Conservation (phyloP, 352 stramenopile species). For the Globisporangium rhizosaccharum region DNA sequence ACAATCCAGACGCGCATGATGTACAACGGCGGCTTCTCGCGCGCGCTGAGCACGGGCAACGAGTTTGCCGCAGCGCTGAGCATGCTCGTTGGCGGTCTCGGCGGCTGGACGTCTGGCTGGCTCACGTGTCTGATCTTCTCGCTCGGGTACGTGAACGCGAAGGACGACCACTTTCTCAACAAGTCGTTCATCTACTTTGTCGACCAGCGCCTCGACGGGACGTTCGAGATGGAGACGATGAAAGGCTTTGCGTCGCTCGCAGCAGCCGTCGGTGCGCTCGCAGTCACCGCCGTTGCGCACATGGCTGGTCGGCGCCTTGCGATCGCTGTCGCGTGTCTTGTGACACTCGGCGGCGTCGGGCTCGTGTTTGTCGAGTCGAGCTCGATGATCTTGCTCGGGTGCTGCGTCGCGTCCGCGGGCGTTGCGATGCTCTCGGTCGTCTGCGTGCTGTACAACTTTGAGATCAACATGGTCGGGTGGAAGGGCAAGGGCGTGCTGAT, state of each 20-base stretch:
- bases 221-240: constrained; percentile 58
- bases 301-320: constrained; percentile 58
- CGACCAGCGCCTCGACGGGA: constrained; percentile 34
- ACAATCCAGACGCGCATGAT: constrained; percentile 89
- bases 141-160: constrained; percentile 74
- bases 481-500: constrained; percentile 85
- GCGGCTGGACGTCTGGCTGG: constrained; percentile 77
- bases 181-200: constrained; percentile 83
- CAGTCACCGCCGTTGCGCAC: constrained; percentile 49
- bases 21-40: constrained; percentile 88
- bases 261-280: constrained; percentile 40
- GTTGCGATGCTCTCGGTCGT: constrained; percentile 76
- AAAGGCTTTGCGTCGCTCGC: constrained; percentile 66
- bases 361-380: constrained; percentile 68
- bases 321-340: constrained; percentile 48
- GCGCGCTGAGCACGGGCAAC: constrained; percentile 73
- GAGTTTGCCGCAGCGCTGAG: constrained; percentile 77
- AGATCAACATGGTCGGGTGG: constrained; percentile 84
- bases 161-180: constrained; percentile 74
- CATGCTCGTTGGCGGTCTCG: constrained; percentile 62
- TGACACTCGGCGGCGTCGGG: constrained; percentile 56
- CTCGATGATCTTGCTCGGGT: constrained; percentile 60
- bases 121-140: constrained; percentile 78
- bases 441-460: constrained; percentile 83
- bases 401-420: constrained; percentile 57